Base-by-base conservation (phyloP, 2,329 filamentous ascomycete species). In the Raffaelea arxii region DNA sequence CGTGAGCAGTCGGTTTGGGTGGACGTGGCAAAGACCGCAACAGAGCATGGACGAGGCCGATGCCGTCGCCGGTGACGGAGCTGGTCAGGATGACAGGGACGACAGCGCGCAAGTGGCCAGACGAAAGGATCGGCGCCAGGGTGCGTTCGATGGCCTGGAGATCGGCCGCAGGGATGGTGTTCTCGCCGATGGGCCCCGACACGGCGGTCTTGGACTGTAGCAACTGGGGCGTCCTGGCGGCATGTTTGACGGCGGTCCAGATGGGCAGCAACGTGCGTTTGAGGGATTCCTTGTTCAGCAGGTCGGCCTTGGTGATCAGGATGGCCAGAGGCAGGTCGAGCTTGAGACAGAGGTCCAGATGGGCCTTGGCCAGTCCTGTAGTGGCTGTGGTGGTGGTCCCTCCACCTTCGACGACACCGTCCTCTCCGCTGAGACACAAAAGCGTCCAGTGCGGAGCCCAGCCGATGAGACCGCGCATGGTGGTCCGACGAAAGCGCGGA, bases 401-500 rank as follows among this genome's bases (percentile, higher is more conserved):
- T 41, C 89, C 82, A 6, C 19, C 41, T 19, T 9, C 7, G 50
- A 96, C 79, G 55, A 91, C 36, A 18, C 4, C 1, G 18, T 6
- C 6, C 24, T 37, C 12, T 19, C 21, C 16, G 3, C 22, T 19
- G 23, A 97, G 80, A 55, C 94, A 96, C 2, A 97, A 72, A 21
- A 95, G 64, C 1, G 86, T 89, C 83, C 92, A 98, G 60, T 97
- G 89, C 9, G 92, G 92, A 32, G 86, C 86, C 90, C 92, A 97
- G 40, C 90, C 92, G 52, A 98, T 76, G n/a, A 98, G 71, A 1
- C 90, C 89, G 49, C 91, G 79, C 45, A 97, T 71, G 3, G 88
- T 91, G 6, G 91, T 97, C 47, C 92, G 82, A 41, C 89, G 78
- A 63, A 92, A 98, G 39, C 89, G 80, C 32, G 90, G 84, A 53